Conservation (phyloP, 371 early-diverging fungal genomes). For the Rhizopus microsporus region DNA sequence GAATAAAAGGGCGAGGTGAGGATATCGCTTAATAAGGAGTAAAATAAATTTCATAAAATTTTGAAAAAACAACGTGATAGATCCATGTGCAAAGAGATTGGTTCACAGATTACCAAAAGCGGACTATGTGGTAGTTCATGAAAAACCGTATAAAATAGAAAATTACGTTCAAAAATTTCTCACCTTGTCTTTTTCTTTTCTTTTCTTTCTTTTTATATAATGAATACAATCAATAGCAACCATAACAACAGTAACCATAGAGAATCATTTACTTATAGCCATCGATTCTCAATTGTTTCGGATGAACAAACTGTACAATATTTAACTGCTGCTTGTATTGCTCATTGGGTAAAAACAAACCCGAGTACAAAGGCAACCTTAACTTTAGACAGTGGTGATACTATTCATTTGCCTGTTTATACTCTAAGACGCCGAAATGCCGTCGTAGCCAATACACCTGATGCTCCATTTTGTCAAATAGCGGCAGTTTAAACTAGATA, state of each 20-base stretch:
- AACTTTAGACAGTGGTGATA: constrained; percentile 38
- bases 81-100: no score
- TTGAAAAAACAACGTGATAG: no score
- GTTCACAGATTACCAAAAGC: no score
- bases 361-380: constrained; percentile 35
- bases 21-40: no score
- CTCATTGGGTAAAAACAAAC: constrained; percentile 28
- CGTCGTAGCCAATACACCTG: constrained; percentile 39
- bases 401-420: constrained; percentile 39
- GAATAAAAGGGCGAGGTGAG: no score
- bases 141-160: no score
- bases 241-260: background rate
- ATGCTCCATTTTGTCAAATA: constrained; percentile 29
- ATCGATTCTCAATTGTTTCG: constrained; percentile 29
- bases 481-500: constrained; percentile 15
- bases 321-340: constrained; percentile 30
- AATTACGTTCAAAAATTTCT: background rate
- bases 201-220: background rate
- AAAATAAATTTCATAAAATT: no score
- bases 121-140: no score
- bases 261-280: constrained; percentile 7
- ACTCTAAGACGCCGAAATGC: constrained; percentile 47
- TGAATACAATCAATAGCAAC: background rate
- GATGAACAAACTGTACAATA: constrained; percentile 23
- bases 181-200: background rate